These are phyloP conservation scores for Melocanna baccifera DNA, from an alignment of 176 grass and related monocot genomes.

Conservation along the genomic window DNA sequence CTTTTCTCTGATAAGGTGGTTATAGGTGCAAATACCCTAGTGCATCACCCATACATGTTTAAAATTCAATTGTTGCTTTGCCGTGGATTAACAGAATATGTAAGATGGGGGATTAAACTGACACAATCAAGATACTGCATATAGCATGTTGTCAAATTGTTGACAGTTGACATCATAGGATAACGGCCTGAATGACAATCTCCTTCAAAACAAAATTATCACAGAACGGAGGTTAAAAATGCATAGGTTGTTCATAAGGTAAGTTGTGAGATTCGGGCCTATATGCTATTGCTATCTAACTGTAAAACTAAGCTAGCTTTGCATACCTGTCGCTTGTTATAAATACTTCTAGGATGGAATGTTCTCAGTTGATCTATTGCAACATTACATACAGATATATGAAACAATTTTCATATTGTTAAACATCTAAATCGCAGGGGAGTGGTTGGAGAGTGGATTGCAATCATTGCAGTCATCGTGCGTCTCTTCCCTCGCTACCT, in stretches of 20 bases:
- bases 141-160: neutral
- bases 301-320: neutral
- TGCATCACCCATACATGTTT: neutral
- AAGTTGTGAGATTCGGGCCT: neutral
- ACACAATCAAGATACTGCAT: neutral
- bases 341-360: neutral
- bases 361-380: neutral
- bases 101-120: neutral
- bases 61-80: neutral
- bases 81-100: neutral
- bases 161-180: neutral
- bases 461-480: conserved; percentile 64
- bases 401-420: neutral
- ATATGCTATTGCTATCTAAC: neutral
- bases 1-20: conserved; percentile 62
- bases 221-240: neutral
- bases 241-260: neutral
- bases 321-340: neutral
- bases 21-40: neutral
- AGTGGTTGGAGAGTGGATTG: conserved; percentile 79
- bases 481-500: conserved; percentile 70
- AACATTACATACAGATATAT: neutral
- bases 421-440: conserved; percentile 53
- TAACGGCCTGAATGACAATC: neutral
- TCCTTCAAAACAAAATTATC: neutral